Conservation (phyloP, 805 yeast genomes). For the Vanderwaltozyma polyspora region DNA sequence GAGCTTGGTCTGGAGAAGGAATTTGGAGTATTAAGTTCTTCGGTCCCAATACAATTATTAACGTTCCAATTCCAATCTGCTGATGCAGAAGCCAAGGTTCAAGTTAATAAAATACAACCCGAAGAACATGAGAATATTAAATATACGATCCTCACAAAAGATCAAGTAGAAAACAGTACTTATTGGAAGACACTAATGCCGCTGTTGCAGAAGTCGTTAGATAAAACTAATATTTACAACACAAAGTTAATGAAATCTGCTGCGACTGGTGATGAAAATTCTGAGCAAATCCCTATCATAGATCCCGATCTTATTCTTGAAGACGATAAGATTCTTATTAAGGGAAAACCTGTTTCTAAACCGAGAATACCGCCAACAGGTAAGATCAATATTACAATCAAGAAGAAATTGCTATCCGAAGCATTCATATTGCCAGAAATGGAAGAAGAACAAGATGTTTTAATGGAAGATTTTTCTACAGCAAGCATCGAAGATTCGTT, state of each 20-base stretch:
- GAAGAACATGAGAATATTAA: slow-evolving; percentile 53
- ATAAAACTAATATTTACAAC: slow-evolving; percentile 33
- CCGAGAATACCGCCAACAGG: slow-evolving; percentile 89
- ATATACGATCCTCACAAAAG: slow-evolving; percentile 42
- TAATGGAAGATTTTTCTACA: slow-evolving; percentile 3
- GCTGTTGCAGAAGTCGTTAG: slow-evolving; percentile 35
- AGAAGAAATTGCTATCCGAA: slow-evolving; percentile 46
- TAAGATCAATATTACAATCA: slow-evolving; percentile 60
- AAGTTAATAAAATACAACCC: slow-evolving; percentile 42
- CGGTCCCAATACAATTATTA: slow-evolving; percentile 81
- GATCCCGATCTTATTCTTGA: slow-evolving; percentile 49
- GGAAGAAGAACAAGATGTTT: slow-evolving; percentile 4
- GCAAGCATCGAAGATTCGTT: too few species aligned
- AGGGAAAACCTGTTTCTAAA: slow-evolving; percentile 52
- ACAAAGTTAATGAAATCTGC: slow-evolving; percentile 24
- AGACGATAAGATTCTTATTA: slow-evolving; percentile 77
- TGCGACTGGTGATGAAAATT: slow-evolving; percentile 25
- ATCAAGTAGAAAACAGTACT: slow-evolving; percentile 37
- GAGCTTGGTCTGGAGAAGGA: slow-evolving; percentile 91
- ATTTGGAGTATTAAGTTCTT: slow-evolving; percentile 68
- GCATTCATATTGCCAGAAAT: slow-evolving; percentile 43
- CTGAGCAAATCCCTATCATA: neutral
- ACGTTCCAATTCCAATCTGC: slow-evolving; percentile 48
- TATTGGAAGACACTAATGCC: slow-evolving; percentile 45
- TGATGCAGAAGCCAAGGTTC: slow-evolving; percentile 46